A percentile compares a stretch with the other conserved stretches of the same genome.
These are phyloP conservation scores for Buddleja alternifolia DNA, from an alignment of 257 asterid genomes.

Conservation along the genomic window DNA sequence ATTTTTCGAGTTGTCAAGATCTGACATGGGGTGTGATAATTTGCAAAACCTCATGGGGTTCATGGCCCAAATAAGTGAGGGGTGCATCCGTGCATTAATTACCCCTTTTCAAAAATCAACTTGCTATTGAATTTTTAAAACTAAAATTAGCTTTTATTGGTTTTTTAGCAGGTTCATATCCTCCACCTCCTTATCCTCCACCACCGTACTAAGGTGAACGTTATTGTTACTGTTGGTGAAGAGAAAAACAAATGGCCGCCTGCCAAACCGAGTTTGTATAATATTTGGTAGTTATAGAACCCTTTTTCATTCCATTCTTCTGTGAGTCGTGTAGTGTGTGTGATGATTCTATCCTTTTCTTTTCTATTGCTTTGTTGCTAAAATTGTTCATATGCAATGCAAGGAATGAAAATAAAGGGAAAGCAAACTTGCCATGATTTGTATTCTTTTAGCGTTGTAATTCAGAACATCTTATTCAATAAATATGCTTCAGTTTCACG, in stretches of 20 bases:
- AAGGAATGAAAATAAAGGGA: neutral
- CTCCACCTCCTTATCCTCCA: slow-evolving; percentile 49
- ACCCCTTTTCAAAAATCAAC: neutral
- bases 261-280: slow-evolving; percentile 4
- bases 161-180: slow-evolving; percentile 46
- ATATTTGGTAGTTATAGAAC: slow-evolving; percentile 18
- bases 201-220: slow-evolving; percentile 36
- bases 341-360: neutral
- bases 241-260: neutral
- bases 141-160: neutral
- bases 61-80: too few relatives aligned
- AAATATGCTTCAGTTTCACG: slow-evolving; percentile 16
- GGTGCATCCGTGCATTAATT: neutral
- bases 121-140: neutral
- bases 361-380: neutral
- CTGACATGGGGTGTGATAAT: too few relatives aligned
- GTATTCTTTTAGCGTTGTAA: slow-evolving; percentile 6
- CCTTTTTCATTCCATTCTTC: neutral
- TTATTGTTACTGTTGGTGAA: slow-evolving; percentile 11
- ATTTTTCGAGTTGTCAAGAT: too few relatives aligned
- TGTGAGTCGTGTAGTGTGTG: neutral
- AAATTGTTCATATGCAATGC: neutral
- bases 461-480: neutral
- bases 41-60: too few relatives aligned
- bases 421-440: too few relatives aligned